Percentiles rank a stretch among this genome's conserved stretches.
phyloP scores from a whole-genome alignment of 179 eudicot species.

The Silene noctiflora region DNA sequence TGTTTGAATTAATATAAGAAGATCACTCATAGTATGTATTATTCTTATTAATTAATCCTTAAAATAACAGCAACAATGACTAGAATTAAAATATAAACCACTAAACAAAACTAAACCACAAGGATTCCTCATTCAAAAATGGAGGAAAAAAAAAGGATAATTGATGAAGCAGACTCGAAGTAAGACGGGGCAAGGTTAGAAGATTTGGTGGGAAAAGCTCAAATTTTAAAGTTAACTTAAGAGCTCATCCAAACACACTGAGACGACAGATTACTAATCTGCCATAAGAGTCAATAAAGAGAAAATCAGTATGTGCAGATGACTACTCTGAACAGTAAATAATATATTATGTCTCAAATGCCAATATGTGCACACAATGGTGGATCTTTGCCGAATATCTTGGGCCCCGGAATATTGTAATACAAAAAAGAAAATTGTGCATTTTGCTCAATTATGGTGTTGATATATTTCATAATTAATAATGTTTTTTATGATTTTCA shows the following conservation, averaged over 20 bases:
- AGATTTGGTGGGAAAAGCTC: not conserved
- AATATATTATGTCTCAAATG: not conserved
- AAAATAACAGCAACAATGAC: slow-evolving; percentile 1
- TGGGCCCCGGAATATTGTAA: not conserved
- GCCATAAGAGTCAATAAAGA: not conserved
- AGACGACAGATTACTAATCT: not conserved
- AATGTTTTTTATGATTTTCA: not conserved
- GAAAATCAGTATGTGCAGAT: not conserved
- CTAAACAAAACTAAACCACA: not conserved
- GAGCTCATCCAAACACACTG: not conserved
- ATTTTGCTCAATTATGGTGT: not conserved
- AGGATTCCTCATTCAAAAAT: not conserved
- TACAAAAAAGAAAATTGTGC: not conserved
- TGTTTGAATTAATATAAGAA: too few species aligned
- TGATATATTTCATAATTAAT: not conserved
- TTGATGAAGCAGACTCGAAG: not conserved
- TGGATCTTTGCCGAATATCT: not conserved
- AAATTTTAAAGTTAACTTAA: not conserved
- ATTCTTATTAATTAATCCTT: too few species aligned
- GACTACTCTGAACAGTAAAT: not conserved
- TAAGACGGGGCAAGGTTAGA: not conserved
- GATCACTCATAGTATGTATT: too few species aligned
- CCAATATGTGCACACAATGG: not conserved
- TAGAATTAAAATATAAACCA: not conserved
- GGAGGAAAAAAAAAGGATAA: not conserved